Conservation (phyloP, 208 protist genomes). For the Crithidia expoeki region DNA sequence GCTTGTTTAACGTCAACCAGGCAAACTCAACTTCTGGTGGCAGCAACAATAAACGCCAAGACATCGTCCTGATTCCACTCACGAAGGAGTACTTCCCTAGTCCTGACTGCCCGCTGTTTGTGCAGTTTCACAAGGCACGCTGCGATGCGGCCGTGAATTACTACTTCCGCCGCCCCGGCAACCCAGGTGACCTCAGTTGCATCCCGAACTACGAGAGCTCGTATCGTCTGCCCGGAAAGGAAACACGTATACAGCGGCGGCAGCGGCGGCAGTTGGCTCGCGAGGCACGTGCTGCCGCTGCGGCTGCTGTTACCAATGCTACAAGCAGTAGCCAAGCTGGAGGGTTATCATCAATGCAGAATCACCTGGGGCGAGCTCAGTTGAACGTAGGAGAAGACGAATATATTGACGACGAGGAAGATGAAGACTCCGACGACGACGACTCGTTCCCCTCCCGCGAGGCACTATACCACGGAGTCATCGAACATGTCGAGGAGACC, state of each 20-base stretch:
- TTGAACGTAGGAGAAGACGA: slow-evolving; percentile 31
- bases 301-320: not conserved
- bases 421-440: slow-evolving; percentile 43
- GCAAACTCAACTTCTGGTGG: slow-evolving; percentile 12
- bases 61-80: slow-evolving; percentile 81
- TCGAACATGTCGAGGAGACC: slow-evolving; percentile 77
- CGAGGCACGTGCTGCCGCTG: slow-evolving; percentile 18
- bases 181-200: slow-evolving; percentile 71
- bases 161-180: slow-evolving; percentile 80
- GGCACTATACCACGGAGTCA: slow-evolving; percentile 73
- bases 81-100: slow-evolving; percentile 80
- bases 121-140: slow-evolving; percentile 81
- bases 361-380: not conserved
- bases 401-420: slow-evolving; percentile 31
- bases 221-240: slow-evolving; percentile 33
- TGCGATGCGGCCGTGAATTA: slow-evolving; percentile 86
- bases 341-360: too few relatives aligned
- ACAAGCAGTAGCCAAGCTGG: too few relatives aligned
- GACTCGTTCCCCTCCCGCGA: slow-evolving; percentile 76
- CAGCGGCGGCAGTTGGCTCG: slow-evolving; percentile 21
- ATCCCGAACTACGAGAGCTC: slow-evolving; percentile 69
- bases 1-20: slow-evolving; percentile 54
- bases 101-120: slow-evolving; percentile 79
- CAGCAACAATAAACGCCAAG: slow-evolving; percentile 42
- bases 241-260: slow-evolving; percentile 22